Percentiles rank a stretch among this genome's conserved stretches.
Evolutionary conservation across 2,329 filamentous ascomycete genomes (phyloP).

Genomic region (Knufia petricola): DNA sequence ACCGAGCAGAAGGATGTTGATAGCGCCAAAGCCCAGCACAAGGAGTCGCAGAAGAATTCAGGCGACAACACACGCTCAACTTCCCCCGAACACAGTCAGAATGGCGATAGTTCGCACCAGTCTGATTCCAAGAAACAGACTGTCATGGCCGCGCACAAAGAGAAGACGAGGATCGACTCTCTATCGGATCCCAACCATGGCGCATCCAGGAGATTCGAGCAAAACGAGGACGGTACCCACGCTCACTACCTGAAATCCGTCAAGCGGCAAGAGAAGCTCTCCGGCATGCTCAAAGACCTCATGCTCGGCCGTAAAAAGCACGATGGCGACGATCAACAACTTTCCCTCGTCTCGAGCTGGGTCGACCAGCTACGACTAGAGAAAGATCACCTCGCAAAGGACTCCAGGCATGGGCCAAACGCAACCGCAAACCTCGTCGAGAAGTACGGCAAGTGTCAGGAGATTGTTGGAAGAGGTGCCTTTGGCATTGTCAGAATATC

Average conservation of each 20-base stretch:
- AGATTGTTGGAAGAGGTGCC: slow-evolving; percentile 88
- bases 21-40: slow-evolving; percentile 25
- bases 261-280: slow-evolving; percentile 86
- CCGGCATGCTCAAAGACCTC: slow-evolving; percentile 80
- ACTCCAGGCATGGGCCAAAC: slow-evolving; percentile 67
- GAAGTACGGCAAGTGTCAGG: slow-evolving; percentile 97
- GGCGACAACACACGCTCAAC: neutral
- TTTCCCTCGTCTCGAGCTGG: slow-evolving; percentile 92
- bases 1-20: slow-evolving; percentile 31
- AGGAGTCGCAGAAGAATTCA: neutral
- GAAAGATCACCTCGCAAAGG: slow-evolving; percentile 68
- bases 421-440: slow-evolving; percentile 73
- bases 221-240: slow-evolving; percentile 59
- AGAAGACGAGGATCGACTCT: slow-evolving; percentile 27
- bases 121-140: slow-evolving; percentile 28
- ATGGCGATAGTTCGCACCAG: slow-evolving; percentile 26
- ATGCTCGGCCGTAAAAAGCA: slow-evolving; percentile 67
- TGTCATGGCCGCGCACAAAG: slow-evolving; percentile 19
- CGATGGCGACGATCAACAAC: slow-evolving; percentile 55
- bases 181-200: slow-evolving; percentile 13
- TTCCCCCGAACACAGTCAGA: neutral
- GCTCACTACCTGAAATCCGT: slow-evolving; percentile 82
- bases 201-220: slow-evolving; percentile 45
- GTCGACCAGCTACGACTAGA: slow-evolving; percentile 87
- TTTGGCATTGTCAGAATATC: slow-evolving; percentile 97